Conservation (phyloP, 306 rosid species). For the Medicago truncatula region DNA sequence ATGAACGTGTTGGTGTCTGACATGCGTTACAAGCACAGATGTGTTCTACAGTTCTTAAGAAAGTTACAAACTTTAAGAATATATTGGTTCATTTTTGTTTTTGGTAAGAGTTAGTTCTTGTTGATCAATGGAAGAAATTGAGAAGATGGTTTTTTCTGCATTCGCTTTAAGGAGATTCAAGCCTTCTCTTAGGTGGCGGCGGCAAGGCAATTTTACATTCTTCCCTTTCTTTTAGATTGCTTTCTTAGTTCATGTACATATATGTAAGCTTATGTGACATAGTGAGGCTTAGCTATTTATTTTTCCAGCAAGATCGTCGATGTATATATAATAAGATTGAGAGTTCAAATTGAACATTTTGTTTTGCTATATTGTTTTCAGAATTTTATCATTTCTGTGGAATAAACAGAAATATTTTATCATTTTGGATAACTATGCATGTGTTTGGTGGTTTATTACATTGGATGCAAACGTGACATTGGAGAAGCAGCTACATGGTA, state of each 20-base stretch:
- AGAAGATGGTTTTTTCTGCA: constrained; percentile 37
- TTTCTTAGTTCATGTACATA: constrained; percentile 48
- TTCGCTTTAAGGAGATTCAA: background rate
- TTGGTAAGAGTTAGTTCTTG: constrained; percentile 27
- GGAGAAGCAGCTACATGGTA: too few species aligned
- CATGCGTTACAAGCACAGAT: background rate
- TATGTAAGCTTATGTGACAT: constrained; percentile 32
- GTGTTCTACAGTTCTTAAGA: constrained; percentile 25
- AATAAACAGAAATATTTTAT: constrained; percentile 13
- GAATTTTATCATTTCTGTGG: background rate
- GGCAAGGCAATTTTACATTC: constrained; percentile 36
- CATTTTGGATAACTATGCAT: background rate
- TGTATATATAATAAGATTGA: constrained; percentile 46
- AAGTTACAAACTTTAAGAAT: constrained; percentile 20
- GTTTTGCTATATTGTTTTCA: background rate
- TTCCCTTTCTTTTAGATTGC: constrained; percentile 33
- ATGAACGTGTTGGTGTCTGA: background rate
- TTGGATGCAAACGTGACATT: too few species aligned
- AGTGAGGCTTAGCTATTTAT: constrained; percentile 30
- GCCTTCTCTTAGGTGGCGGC: constrained; percentile 32
- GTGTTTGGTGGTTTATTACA: background rate
- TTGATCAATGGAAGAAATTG: constrained; percentile 13
- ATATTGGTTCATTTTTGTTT: background rate
- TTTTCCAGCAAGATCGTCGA: constrained; percentile 16
- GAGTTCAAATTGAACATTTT: constrained; percentile 39